These are phyloP conservation scores for Fragilariopsis cylindrus DNA, from an alignment of 108 stramenopile species.

Conservation along the genomic window DNA sequence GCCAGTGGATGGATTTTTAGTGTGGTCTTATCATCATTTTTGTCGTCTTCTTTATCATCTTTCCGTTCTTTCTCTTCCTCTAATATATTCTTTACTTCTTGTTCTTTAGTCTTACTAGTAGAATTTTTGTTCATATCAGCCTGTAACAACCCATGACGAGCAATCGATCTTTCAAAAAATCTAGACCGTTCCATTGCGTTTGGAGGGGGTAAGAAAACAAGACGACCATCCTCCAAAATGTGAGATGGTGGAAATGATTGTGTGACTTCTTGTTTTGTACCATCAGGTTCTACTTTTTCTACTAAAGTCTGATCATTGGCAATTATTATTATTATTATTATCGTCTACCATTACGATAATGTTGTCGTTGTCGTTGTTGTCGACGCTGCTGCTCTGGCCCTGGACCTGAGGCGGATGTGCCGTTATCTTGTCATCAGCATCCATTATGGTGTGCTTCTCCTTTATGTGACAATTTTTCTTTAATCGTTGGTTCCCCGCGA, in stretches of 20 bases:
- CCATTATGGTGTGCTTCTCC: no score
- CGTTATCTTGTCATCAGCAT: no score
- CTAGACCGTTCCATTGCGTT: constrained; percentile 47
- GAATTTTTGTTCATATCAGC: constrained; percentile 24
- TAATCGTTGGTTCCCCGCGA: no score
- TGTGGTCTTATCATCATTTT: constrained; percentile 35
- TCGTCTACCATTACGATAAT: no score
- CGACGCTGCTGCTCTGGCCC: no score
- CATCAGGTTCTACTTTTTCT: neutral
- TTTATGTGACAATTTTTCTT: no score
- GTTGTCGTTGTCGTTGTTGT: no score
- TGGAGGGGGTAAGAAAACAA: constrained; percentile 66
- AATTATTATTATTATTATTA: no score
- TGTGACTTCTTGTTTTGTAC: constrained; percentile 4
- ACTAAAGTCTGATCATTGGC: no score
- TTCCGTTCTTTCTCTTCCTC: constrained; percentile 24
- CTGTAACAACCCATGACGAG: constrained; percentile 59
- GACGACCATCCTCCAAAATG: constrained; percentile 75
- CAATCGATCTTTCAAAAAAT: constrained; percentile 77
- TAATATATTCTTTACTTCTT: constrained; percentile 1
- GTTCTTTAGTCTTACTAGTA: neutral
- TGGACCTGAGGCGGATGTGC: no score
- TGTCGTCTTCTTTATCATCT: constrained; percentile 9
- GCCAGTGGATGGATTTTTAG: constrained; percentile 71
- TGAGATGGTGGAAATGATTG: constrained; percentile 70